Base-by-base conservation (phyloP, 176 grass and related monocot species). In the Urochloa ruziziensis region DNA sequence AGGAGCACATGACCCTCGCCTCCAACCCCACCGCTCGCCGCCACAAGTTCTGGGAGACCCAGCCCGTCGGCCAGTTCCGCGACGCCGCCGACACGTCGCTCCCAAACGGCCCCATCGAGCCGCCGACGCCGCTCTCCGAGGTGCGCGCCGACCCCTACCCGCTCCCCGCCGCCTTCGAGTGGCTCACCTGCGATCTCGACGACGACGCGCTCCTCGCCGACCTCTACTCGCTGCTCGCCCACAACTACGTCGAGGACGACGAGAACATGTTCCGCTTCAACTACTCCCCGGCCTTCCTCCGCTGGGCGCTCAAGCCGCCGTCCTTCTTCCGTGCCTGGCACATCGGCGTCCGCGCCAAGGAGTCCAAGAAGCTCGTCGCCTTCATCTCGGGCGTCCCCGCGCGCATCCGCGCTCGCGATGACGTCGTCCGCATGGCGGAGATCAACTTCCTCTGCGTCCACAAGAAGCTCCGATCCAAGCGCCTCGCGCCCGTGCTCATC, bases 221-320 rank as follows among this genome's bases (percentile, higher is more conserved):
- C 87, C 91, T 99, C 48, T 99, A 99, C 74, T 59, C 73, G 76
- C 89, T 99, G 44, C 91, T 99, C 78, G 89, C 91, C 62, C 89
- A 88, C 76, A 99, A 96, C 85, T 99, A 99, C 86, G 97, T 99
- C 75, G 97, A 99, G 86, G 97, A 99, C 57, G 97, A 99, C 46
- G 97, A 99, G 86, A 99, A 99, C 74, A 96, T 99, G 97, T 99
- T 99, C 93, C 93, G 97, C 14, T 99, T 99, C 91, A 99, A 99
- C 86, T 99, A 99, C 88, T 96, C 97, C 32, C 89, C 85, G 18
- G 91, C 77, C 77, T 99, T 99, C 88, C 93, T 99, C 59, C 89
- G 85, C 46, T 99, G 97, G 97, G 97, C 97, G 13, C 93, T 99
- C 78, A 92, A 92, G 42, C 93, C 97, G 8, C 93, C 97, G 2